phyloP scores from a whole-genome alignment of 2,329 filamentous ascomycete genomes.

The Aspergillus latus region DNA sequence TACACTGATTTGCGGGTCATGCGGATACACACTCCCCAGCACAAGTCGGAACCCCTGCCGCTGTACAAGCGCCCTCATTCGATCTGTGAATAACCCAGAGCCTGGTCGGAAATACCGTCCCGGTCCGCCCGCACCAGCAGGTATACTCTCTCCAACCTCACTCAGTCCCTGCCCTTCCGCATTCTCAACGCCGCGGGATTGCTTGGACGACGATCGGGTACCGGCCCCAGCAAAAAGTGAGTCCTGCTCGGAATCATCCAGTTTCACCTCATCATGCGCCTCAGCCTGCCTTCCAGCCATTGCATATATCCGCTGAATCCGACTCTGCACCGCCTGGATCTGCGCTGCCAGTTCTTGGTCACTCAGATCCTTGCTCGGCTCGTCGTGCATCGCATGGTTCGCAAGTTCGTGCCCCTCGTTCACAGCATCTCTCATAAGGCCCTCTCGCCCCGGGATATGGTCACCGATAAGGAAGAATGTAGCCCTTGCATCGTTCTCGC shows the following conservation, averaged over 20 bases:
- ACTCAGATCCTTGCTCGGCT: constrained; percentile 65
- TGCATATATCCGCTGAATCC: constrained; percentile 60
- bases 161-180: constrained; percentile 17
- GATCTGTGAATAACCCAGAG: constrained; percentile 74
- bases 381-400: constrained; percentile 88
- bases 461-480: constrained; percentile 88
- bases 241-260: constrained; percentile 1
- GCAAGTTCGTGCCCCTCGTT: constrained; percentile 68
- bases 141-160: constrained; percentile 46
- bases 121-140: neutral
- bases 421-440: constrained; percentile 59
- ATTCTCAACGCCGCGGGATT: neutral
- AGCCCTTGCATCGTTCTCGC: constrained; percentile 65
- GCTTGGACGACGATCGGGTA: neutral
- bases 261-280: constrained; percentile 7
- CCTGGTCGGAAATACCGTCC: constrained; percentile 76
- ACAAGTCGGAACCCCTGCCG: constrained; percentile 69
- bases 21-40: constrained; percentile 83
- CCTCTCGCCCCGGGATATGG: constrained; percentile 63
- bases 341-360: constrained; percentile 61
- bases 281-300: constrained; percentile 23
- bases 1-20: constrained; percentile 80
- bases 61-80: constrained; percentile 63
- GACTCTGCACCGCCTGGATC: constrained; percentile 63
- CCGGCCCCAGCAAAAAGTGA: neutral